Percentiles rank a stretch among this genome's conserved stretches.
These are phyloP conservation scores for Bacidia gigantensis DNA, from an alignment of 495 filamentous ascomycete species.

Conservation along the genomic window DNA sequence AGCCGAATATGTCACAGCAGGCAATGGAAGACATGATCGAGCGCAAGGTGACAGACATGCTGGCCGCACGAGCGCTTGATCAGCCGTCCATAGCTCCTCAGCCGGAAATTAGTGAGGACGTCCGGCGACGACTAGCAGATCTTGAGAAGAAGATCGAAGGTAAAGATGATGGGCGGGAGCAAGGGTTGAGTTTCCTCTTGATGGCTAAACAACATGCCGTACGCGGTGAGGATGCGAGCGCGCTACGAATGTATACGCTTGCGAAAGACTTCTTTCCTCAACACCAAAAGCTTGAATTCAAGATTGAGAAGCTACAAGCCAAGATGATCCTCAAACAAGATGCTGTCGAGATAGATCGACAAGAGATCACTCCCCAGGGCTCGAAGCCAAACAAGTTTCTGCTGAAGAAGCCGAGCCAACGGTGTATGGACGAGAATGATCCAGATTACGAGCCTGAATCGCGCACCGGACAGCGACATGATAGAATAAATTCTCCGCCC, in stretches of 20 bases:
- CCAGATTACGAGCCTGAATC: neutral
- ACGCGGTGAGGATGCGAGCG: conserved; percentile 61
- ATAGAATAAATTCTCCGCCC: conserved; percentile 12
- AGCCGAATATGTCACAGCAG: conserved; percentile 47
- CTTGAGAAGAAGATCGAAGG: conserved; percentile 74
- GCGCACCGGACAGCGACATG: neutral
- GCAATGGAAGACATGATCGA: conserved; percentile 84
- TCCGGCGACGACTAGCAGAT: conserved; percentile 67
- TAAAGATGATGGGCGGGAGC: conserved; percentile 56
- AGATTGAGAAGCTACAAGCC: conserved; percentile 57
- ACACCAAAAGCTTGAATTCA: conserved; percentile 64
- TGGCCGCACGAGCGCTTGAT: conserved; percentile 47
- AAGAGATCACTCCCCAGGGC: conserved; percentile 20
- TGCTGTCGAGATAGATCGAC: conserved; percentile 5
- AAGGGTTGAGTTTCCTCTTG: conserved; percentile 70
- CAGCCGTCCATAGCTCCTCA: conserved; percentile 37
- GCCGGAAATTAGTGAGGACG: conserved; percentile 52
- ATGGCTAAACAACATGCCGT: conserved; percentile 88
- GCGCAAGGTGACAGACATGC: conserved; percentile 75
- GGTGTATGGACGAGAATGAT: neutral
- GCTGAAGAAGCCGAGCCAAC: too few relatives aligned
- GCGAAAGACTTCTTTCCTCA: conserved; percentile 76
- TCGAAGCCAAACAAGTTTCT: conserved; percentile 27
- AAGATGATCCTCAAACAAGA: conserved; percentile 37
- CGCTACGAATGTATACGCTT: conserved; percentile 73